These are phyloP conservation scores for Botrytis fabae DNA, from an alignment of 2,329 filamentous ascomycete genomes.

Conservation along the genomic window DNA sequence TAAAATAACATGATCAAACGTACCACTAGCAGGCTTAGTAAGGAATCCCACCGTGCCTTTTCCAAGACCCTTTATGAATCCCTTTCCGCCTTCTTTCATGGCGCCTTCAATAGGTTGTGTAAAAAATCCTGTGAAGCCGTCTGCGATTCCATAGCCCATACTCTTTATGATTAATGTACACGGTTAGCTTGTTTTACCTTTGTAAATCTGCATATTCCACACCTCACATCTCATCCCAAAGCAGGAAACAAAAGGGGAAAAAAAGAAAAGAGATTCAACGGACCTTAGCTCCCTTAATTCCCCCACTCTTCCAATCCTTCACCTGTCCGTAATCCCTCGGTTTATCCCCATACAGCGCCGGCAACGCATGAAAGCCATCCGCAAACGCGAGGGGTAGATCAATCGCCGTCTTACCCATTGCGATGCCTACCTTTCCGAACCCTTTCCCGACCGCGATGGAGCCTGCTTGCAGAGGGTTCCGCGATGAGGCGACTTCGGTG, in stretches of 20 bases:
- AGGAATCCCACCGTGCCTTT: not conserved
- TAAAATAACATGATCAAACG: too few relatives aligned
- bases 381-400: not conserved
- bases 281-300: not conserved
- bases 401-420: slow-evolving; percentile 14
- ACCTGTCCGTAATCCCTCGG: not conserved
- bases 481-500: not conserved
- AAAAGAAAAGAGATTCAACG: not conserved
- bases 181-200: not conserved
- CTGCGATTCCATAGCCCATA: not conserved
- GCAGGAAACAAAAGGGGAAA: too few relatives aligned
- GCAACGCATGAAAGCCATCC: slow-evolving; percentile 5
- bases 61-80: not conserved
- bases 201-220: not conserved
- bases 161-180: not conserved
- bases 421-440: slow-evolving; percentile 3
- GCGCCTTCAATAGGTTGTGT: slow-evolving; percentile 10
- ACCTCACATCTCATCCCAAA: too few relatives aligned
- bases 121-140: not conserved
- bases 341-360: not conserved
- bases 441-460: slow-evolving; percentile 21
- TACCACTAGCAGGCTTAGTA: not conserved
- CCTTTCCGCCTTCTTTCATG: not conserved
- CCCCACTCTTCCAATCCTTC: slow-evolving; percentile 7
- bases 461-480: not conserved